Evolutionary conservation across 208 protist species (phyloP).

Genomic region (Leishmania mexicana): DNA sequence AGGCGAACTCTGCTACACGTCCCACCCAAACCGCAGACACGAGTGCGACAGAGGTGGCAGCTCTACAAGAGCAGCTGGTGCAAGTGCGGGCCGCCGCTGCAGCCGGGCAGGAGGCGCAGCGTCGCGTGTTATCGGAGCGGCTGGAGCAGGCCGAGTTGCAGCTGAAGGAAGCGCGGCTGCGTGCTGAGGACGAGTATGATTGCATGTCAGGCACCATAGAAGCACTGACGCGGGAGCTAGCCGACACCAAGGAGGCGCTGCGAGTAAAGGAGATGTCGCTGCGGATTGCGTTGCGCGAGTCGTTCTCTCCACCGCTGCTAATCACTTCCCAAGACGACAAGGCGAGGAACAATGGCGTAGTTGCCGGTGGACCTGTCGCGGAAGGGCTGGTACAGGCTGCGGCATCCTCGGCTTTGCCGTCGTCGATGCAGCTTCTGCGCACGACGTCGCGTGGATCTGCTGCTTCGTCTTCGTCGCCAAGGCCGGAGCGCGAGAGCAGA

Average conservation of each 20-base stretch:
- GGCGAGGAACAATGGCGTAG: neutral
- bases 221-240: conserved; percentile 23
- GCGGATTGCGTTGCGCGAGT: conserved; percentile 44
- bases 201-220: conserved; percentile 24
- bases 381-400: neutral
- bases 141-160: conserved; percentile 29
- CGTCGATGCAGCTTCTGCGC: neutral
- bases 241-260: conserved; percentile 28
- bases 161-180: conserved; percentile 22
- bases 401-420: neutral
- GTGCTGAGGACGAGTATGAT: conserved; percentile 34
- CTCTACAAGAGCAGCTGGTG: conserved; percentile 17
- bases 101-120: conserved; percentile 33
- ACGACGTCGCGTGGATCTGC: neutral
- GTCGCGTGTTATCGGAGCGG: conserved; percentile 32
- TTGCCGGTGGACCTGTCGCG: neutral
- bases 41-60: conserved; percentile 5
- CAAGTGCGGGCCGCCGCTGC: conserved; percentile 19
- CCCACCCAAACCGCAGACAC: neutral
- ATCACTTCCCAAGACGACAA: neutral
- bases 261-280: conserved; percentile 50
- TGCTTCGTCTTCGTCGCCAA: neutral
- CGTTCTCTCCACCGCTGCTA: conserved; percentile 12
- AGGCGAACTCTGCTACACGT: neutral
- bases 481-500: neutral